These are phyloP conservation scores for Tuber magnatum DNA, from an alignment of 495 filamentous ascomycete genomes.

Conservation along the genomic window DNA sequence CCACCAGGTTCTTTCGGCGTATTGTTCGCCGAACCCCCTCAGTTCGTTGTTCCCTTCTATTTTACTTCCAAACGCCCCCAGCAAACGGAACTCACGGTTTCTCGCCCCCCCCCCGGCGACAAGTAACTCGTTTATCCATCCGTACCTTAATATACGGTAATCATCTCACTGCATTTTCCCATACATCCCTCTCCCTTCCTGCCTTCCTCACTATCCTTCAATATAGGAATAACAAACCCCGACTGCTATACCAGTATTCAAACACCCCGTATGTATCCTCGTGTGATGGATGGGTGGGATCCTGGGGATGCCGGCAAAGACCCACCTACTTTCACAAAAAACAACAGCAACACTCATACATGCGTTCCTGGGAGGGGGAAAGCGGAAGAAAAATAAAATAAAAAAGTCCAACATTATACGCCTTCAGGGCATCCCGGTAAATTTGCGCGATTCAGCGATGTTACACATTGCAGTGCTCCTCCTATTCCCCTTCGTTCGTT, in stretches of 20 bases:
- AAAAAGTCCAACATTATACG: background rate
- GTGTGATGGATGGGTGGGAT: background rate
- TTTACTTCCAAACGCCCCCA: background rate
- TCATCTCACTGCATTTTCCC: background rate
- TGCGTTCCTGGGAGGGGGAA: background rate
- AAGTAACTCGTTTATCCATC: background rate
- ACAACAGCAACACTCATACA: background rate
- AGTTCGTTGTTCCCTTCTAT: no score
- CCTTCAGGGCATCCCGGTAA: background rate
- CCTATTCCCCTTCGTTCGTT: background rate
- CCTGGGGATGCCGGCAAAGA: background rate
- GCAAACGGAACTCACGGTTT: background rate
- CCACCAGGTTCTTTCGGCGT: no score
- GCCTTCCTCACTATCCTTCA: background rate
- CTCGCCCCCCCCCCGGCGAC: background rate
- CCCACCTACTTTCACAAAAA: background rate
- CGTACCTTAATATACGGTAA: background rate
- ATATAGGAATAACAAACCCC: background rate
- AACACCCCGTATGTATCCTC: background rate
- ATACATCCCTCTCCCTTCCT: background rate
- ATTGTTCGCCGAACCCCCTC: no score
- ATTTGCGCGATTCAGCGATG: background rate
- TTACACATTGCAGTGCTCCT: background rate
- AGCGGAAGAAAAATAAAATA: background rate
- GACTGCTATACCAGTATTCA: background rate